Evolutionary conservation across 2,329 filamentous ascomycete genomes (phyloP), one percentile per base, ranked within the genome.

Genomic region (Aureobasidium musti): DNA sequence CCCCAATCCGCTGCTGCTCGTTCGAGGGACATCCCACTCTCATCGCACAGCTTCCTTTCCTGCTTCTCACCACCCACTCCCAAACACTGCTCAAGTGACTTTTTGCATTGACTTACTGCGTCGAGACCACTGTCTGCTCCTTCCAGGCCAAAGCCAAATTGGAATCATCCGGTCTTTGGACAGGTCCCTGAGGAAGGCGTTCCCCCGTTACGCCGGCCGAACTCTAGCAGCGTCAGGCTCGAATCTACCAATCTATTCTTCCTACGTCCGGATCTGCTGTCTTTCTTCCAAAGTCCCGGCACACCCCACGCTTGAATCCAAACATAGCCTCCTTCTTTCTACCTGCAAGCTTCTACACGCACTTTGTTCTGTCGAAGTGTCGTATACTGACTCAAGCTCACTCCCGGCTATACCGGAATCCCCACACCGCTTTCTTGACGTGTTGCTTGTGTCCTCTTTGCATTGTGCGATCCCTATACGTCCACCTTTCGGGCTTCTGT

Each of bases 211-310:
- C 61, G 61, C 61, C 61, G 61, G 47, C 26, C 61, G 23, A 64
- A 64, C 61, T 64, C 61, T 64, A 64, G 47, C 47, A 37, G 47
- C 35, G 49, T 64, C 61, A 45, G 61, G 61, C 59, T 52, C 59
- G 47, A 63, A 63, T 63, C 59, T 64, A 64, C 61, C 61, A 64
- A 43, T 54, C 61, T 64, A 54, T 64, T 54, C 61, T 23, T 53
- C 26, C 61, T 64, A 45, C 26, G 35, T 23, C 47, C 61, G 61
- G 49, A 54, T 64, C 61, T 33, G 61, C 61, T 53, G 35, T 41
- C 30, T 37, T 54, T 45, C 61, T 45, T 45, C 49, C 37, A 37
- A 54, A 49, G 49, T 54, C 49, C 61, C 49, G 59, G 59, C 59
- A n/a, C 43, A 49, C 61, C 61, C 61, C 61, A 54, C 61, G 61